Evolutionary conservation across 495 filamentous ascomycete genomes (phyloP), one percentile per base, ranked within the genome.

Genomic region (Neurospora africana): DNA sequence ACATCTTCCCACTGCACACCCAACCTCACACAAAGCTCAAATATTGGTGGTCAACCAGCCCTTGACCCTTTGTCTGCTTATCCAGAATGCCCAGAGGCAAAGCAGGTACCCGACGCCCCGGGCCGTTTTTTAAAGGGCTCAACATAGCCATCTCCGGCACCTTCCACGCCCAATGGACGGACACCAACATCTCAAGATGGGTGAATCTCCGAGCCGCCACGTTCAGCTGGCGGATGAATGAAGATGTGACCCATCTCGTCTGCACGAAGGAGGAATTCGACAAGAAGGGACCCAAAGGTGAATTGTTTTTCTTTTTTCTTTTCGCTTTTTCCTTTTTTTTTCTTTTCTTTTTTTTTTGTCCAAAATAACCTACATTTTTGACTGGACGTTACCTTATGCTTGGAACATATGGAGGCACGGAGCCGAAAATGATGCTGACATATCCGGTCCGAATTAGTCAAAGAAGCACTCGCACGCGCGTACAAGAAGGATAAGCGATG

Each of bases 171-270:
- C 74, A 78, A 8, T 81, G 76, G 75, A 79, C 71, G 15, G 75
- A 76, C 21, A 67, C 71, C 6, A 81, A 80, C 58, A 74, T 84
- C 9, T 47, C 71, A 3, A 75, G 77, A 15, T 84, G 81, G 82
- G 75, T 80, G 5, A 36, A 40, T 2, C 72, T 76, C 47, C 77
- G 79, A 33, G 75, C 69, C 15, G 82, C 76, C 37, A 68, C 2
- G 21, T 81, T 79, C 74, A 43, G 44, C 8, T 8, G 65, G 27
- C 67, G 38, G 30, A 71, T 79, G 21, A 61, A 6, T 17, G 75
- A 76, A 43, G 74, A 69, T 2, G 79, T 82, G 6, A 85, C 82
- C 0, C 82, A 85, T 65, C 73, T 84, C 0, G 70, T 85, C 8
- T 81, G 81, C 68, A 76, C 79, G 0, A 15, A 40, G n/a, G 72